These are phyloP conservation scores for Bifiguratus adelaidae DNA, from an alignment of 192 early-diverging fungal species.

Conservation along the genomic window DNA sequence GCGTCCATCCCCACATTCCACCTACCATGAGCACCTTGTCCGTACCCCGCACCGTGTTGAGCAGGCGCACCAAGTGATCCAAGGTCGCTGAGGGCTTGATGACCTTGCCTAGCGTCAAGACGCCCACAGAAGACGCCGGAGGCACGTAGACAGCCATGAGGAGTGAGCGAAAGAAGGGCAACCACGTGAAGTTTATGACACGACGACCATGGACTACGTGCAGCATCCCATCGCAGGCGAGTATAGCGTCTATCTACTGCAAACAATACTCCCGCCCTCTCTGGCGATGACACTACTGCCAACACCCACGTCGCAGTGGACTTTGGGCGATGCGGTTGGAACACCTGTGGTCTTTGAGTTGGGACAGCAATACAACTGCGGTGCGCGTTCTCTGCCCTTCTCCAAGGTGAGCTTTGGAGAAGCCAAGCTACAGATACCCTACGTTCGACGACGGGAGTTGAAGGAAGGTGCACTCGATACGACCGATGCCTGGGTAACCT, in stretches of 20 bases:
- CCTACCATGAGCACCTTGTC: constrained; percentile 62
- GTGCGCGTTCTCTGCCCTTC: neutral
- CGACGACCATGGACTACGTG: neutral
- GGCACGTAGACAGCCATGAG: neutral
- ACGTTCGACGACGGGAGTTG: no score
- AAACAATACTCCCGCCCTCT: neutral
- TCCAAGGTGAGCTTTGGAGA: neutral
- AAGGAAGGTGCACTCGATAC: neutral
- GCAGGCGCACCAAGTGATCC: constrained; percentile 52
- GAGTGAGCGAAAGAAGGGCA: neutral
- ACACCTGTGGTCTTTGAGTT: neutral
- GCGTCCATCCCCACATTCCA: neutral
- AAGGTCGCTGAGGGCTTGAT: constrained; percentile 41
- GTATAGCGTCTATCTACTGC: neutral
- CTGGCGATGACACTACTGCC: neutral
- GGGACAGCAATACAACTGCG: neutral
- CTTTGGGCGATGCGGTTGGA: neutral
- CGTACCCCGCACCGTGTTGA: constrained; percentile 46
- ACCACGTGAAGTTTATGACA: neutral
- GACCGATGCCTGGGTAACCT: neutral
- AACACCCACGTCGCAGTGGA: neutral
- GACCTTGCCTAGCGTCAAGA: neutral
- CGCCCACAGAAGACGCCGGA: neutral
- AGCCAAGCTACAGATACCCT: neutral
- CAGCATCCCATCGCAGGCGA: neutral